Percentiles rank a stretch among this genome's conserved stretches.
Evolutionary conservation across 306 rosid genomes (phyloP).

Genomic region (Cucurbita pepo): DNA sequence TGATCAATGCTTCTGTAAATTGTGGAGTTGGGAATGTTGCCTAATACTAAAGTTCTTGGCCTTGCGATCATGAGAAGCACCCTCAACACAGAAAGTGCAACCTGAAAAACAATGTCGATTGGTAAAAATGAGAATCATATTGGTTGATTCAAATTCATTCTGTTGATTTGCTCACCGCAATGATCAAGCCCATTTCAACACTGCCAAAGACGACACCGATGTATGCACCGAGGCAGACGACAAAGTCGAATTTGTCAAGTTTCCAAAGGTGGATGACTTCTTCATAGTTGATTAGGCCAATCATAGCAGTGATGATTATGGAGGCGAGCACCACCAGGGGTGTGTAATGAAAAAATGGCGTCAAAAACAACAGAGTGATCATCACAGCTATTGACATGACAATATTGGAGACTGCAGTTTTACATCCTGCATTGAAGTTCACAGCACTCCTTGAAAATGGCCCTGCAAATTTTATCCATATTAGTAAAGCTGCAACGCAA

Average conservation of each 20-base stretch:
- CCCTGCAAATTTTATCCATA: slow-evolving; percentile 9
- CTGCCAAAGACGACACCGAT: slow-evolving; percentile 27
- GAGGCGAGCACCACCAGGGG: slow-evolving; percentile 35
- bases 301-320: slow-evolving; percentile 32
- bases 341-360: slow-evolving; percentile 34
- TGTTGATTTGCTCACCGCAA: slow-evolving; percentile 18
- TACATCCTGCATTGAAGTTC: slow-evolving; percentile 43
- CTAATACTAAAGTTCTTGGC: slow-evolving; percentile 5
- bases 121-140: not conserved
- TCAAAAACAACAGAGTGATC: slow-evolving; percentile 28
- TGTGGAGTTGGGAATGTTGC: slow-evolving; percentile 7
- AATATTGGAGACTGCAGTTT: slow-evolving; percentile 28
- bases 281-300: slow-evolving; percentile 23
- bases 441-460: slow-evolving; percentile 36
- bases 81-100: slow-evolving; percentile 2
- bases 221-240: slow-evolving; percentile 22
- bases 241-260: slow-evolving; percentile 25
- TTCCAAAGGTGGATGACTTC: slow-evolving; percentile 36
- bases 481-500: not conserved
- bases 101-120: not conserved
- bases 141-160: too few relatives aligned
- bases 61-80: slow-evolving; percentile 4
- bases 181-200: slow-evolving; percentile 26
- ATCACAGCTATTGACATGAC: slow-evolving; percentile 32
- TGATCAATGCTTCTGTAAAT: slow-evolving; percentile 9